Conservation (phyloP, 495 filamentous ascomycete species). For the Aspergillus ellipticus region DNA sequence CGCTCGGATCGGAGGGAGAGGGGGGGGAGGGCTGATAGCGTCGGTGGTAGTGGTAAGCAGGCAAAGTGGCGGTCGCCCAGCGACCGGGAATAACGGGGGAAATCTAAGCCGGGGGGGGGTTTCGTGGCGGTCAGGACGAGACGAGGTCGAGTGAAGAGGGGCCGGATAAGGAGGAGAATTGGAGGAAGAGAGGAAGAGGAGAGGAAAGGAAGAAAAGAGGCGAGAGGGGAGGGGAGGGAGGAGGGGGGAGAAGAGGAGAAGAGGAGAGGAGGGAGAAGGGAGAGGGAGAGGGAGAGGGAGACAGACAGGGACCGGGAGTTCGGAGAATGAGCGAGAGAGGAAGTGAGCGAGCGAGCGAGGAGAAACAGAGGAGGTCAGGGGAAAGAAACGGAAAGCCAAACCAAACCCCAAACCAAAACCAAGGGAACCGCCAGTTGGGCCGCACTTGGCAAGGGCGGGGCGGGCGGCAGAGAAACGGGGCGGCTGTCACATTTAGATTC, state of each 20-base stretch:
- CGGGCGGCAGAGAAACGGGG: slow-evolving; percentile 9
- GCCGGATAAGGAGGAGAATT: slow-evolving; percentile 5
- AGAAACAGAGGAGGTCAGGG: not conserved
- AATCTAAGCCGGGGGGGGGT: not conserved
- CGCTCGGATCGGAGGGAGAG: slow-evolving; percentile 20
- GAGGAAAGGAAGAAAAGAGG: slow-evolving; percentile 11
- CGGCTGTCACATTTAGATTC: not conserved
- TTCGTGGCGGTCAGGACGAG: not conserved
- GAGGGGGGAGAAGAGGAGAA: slow-evolving; percentile 9
- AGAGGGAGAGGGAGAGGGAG: not conserved
- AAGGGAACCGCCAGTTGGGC: not conserved
- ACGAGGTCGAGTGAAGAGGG: not conserved
- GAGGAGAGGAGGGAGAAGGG: slow-evolving; percentile 1
- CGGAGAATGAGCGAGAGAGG: not conserved
- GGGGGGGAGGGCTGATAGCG: slow-evolving; percentile 12
- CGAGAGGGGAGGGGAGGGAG: slow-evolving; percentile 5
- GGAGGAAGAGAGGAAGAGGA: not conserved
- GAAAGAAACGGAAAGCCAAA: too few species aligned
- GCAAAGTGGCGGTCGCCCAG: slow-evolving; percentile 31
- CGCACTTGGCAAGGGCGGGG: slow-evolving; percentile 14
- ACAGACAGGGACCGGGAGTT: not conserved
- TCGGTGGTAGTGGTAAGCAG: slow-evolving; percentile 12
- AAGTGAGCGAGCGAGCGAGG: not conserved
- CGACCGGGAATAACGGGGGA: slow-evolving; percentile 24
- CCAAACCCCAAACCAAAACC: not conserved